Conservation (phyloP, 257 asterid species). For the Jaltomata sinuosa region DNA sequence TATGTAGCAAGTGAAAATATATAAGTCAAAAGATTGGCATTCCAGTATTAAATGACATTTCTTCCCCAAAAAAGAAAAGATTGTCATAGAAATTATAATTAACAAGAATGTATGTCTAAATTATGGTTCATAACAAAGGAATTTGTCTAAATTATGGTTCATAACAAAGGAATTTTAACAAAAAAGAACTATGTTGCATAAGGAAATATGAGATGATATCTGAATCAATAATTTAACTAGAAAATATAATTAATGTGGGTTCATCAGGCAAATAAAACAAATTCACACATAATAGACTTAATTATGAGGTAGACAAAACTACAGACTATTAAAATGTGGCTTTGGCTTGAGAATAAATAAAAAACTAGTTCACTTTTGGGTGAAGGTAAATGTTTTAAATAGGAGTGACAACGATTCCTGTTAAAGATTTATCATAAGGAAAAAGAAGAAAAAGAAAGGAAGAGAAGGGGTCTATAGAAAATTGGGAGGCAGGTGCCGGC, state of each 20-base stretch:
- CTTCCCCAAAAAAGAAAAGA: not conserved
- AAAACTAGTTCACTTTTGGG: not conserved
- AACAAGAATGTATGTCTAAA: not conserved
- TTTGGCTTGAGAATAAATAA: not conserved
- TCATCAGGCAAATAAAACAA: not conserved
- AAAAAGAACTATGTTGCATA: not conserved
- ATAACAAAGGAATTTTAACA: not conserved
- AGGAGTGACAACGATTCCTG: not conserved
- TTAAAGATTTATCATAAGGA: not conserved
- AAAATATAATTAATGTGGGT: not conserved
- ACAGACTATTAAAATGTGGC: not conserved
- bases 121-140: too few relatives aligned
- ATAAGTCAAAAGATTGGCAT: not conserved
- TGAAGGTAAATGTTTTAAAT: not conserved
- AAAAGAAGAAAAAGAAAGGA: not conserved
- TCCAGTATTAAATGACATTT: not conserved
- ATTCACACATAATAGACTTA: not conserved
- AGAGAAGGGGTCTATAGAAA: not conserved
- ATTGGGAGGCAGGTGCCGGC: not conserved
- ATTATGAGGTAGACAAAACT: not conserved
- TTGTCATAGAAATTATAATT: not conserved
- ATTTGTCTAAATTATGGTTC: too few relatives aligned
- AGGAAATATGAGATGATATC: not conserved
- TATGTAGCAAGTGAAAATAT: not conserved
- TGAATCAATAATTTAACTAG: not conserved